Conservation (phyloP, 768 basidiomycete genomes). For the Naganishia vishniacii region DNA sequence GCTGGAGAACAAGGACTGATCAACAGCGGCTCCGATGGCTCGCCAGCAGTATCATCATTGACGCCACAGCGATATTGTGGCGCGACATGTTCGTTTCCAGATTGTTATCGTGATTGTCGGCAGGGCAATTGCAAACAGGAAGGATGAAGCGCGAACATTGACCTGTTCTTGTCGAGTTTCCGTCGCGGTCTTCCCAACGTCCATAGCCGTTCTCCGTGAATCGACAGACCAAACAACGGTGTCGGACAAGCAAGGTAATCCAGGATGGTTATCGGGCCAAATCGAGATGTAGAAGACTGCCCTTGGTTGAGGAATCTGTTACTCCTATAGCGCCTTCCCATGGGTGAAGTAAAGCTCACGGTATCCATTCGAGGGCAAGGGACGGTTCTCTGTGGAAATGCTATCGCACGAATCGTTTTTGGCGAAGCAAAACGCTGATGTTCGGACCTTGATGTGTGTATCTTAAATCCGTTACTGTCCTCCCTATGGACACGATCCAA, state of each 20-base stretch:
- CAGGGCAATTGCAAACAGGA: slow-evolving; percentile 13
- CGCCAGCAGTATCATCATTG: background rate
- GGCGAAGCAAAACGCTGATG: slow-evolving; percentile 26
- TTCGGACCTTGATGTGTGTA: slow-evolving; percentile 30
- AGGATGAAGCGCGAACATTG: slow-evolving; percentile 24
- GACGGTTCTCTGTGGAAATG: slow-evolving; percentile 18
- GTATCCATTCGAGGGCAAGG: slow-evolving; percentile 29
- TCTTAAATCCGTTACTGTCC: slow-evolving; percentile 30
- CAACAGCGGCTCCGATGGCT: slow-evolving; percentile 19
- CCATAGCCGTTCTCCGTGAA: slow-evolving; percentile 25
- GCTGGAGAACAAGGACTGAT: slow-evolving; percentile 21
- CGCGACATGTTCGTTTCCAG: slow-evolving; percentile 20
- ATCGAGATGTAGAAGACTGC: slow-evolving; percentile 2
- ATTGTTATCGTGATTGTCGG: slow-evolving; percentile 20
- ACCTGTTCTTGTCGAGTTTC: slow-evolving; percentile 31
- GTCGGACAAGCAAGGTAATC: slow-evolving; percentile 27
- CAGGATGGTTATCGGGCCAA: slow-evolving; percentile 10
- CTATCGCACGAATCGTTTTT: slow-evolving; percentile 27
- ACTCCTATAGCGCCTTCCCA: no score
- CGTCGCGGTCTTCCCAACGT: slow-evolving; percentile 29
- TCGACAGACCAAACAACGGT: slow-evolving; percentile 27
- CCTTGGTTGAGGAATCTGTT: no score
- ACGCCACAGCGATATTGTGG: slow-evolving; percentile 7
- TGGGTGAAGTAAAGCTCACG: slow-evolving; percentile 24
- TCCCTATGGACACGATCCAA: slow-evolving; percentile 30